These are phyloP conservation scores for Rhypophila decipiens DNA, from an alignment of 495 filamentous ascomycete species.

Conservation along the genomic window DNA sequence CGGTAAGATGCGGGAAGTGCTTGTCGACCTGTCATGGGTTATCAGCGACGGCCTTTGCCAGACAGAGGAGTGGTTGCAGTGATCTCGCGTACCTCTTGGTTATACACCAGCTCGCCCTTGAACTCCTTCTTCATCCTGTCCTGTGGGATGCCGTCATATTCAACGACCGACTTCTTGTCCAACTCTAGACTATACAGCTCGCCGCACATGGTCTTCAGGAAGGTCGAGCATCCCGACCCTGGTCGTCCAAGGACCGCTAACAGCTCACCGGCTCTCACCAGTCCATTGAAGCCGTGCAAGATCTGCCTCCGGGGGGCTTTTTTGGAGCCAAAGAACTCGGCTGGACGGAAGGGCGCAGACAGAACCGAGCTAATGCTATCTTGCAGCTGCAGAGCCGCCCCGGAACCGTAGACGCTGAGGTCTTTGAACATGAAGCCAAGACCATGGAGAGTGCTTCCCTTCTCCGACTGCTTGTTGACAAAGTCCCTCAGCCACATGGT, in stretches of 20 bases:
- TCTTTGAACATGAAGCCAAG: constrained; percentile 44
- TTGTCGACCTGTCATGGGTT: constrained; percentile 62
- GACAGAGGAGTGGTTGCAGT: too few species aligned
- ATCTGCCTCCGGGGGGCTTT: constrained; percentile 44
- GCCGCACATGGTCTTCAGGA: constrained; percentile 66
- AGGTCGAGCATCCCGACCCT: constrained; percentile 49
- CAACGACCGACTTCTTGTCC: constrained; percentile 36
- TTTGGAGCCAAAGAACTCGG: constrained; percentile 35
- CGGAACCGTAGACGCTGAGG: constrained; percentile 49
- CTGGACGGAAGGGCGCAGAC: constrained; percentile 41
- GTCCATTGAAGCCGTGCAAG: constrained; percentile 63
- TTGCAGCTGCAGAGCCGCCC: constrained; percentile 49
- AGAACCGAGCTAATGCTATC: constrained; percentile 47
- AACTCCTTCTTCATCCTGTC: constrained; percentile 51
- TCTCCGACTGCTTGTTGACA: constrained; percentile 17
- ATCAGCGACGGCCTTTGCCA: too few species aligned
- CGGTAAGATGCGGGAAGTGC: constrained; percentile 61
- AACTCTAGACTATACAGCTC: constrained; percentile 51
- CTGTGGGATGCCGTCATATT: constrained; percentile 46
- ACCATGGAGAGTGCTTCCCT: constrained; percentile 9
- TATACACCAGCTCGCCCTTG: constrained; percentile 59
- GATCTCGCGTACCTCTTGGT: too few species aligned
- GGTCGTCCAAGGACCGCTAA: constrained; percentile 73
- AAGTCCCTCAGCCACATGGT: constrained; percentile 17
- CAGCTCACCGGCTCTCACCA: constrained; percentile 72